These are phyloP conservation scores for Hanseniaspora taiwanica DNA, from an alignment of 805 yeast species.

Conservation along the genomic window DNA sequence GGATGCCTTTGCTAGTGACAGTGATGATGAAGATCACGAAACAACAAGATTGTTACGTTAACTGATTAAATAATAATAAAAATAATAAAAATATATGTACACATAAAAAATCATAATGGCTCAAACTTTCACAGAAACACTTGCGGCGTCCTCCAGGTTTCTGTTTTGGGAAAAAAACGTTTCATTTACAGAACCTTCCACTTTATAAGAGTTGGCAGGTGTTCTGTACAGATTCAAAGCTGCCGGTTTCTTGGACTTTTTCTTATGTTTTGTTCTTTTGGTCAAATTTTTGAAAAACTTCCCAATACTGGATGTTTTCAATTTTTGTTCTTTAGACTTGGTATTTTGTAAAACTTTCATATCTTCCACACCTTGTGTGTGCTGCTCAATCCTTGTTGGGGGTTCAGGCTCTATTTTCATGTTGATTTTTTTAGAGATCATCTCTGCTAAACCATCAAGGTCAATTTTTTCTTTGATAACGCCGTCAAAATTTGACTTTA, in stretches of 20 bases:
- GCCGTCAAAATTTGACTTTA: neutral
- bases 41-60: neutral
- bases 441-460: neutral
- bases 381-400: neutral
- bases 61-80: no score
- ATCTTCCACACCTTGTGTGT: neutral
- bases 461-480: neutral
- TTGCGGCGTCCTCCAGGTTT: no score
- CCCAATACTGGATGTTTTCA: neutral
- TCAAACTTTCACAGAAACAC: no score
- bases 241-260: neutral
- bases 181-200: neutral
- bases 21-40: constrained; percentile 6
- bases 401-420: neutral
- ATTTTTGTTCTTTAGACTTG: neutral
- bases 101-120: no score
- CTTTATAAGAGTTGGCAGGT: neutral
- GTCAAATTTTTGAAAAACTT: neutral
- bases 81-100: no score
- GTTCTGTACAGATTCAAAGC: neutral
- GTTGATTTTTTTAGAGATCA: neutral
- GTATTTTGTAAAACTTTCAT: no score
- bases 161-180: neutral
- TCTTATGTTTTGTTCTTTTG: neutral
- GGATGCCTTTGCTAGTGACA: constrained; percentile 15